Conservation (phyloP, 2,329 filamentous ascomycete species). For the Cryphonectria parasitica region DNA sequence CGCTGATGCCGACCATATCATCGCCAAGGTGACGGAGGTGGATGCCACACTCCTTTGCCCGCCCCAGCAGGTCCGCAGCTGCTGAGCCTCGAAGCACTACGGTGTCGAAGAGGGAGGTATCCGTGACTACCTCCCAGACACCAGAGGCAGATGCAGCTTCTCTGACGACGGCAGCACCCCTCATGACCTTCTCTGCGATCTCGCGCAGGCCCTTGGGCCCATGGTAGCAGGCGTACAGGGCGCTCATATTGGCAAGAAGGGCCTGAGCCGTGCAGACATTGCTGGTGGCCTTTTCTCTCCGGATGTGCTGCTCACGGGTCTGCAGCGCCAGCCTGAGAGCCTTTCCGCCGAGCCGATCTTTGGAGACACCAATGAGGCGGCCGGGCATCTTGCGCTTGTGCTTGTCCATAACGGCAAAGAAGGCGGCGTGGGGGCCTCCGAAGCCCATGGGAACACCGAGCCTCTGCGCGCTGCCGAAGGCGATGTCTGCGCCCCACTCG, state of each 20-base stretch:
- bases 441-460: constrained; percentile 91
- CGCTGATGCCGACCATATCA: constrained; percentile 70
- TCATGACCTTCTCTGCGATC: constrained; percentile 79
- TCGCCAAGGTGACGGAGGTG: constrained; percentile 67
- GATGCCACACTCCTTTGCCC: constrained; percentile 55
- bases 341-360: constrained; percentile 80
- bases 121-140: constrained; percentile 25
- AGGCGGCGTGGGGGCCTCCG: constrained; percentile 94
- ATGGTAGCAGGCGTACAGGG: constrained; percentile 93
- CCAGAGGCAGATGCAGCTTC: constrained; percentile 21
- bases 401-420: constrained; percentile 90
- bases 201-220: constrained; percentile 80
- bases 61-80: constrained; percentile 41
- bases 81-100: constrained; percentile 66
- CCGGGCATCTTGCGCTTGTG: constrained; percentile 95
- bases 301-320: constrained; percentile 94
- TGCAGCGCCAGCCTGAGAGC: constrained; percentile 86
- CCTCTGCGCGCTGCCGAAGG: constrained; percentile 89
- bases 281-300: constrained; percentile 94
- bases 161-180: constrained; percentile 67
- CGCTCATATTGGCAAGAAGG: constrained; percentile 91
- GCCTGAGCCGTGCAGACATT: constrained; percentile 98
- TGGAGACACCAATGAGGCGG: constrained; percentile 86
- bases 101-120: constrained; percentile 71
- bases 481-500: constrained; percentile 93